phyloP scores from a whole-genome alignment of 345 rosid species.

The Schrenkiella parvula region DNA sequence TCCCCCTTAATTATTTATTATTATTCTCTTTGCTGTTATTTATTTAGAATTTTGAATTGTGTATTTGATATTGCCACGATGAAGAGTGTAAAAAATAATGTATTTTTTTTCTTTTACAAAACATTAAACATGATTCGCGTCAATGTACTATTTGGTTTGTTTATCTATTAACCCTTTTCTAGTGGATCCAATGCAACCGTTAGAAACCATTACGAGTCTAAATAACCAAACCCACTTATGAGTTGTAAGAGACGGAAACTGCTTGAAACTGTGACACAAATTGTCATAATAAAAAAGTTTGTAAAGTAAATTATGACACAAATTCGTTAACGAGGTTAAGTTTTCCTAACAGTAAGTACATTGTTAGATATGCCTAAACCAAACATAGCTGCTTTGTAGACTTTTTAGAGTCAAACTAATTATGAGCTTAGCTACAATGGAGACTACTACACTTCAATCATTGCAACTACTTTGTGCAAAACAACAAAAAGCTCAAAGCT shows the following conservation, averaged over 20 bases:
- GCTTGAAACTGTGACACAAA: too few relatives aligned
- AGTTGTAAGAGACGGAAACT: too few relatives aligned
- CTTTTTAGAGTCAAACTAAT: background rate
- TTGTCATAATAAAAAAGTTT: background rate
- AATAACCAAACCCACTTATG: background rate
- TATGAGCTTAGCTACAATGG: background rate
- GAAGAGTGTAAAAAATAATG: conserved; percentile 31
- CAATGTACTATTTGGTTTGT: conserved; percentile 16
- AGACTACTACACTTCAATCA: background rate
- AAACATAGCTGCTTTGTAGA: background rate
- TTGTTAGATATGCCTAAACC: background rate
- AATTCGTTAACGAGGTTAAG: background rate
- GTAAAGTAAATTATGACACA: background rate
- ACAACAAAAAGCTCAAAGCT: background rate
- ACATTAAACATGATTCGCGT: conserved; percentile 14
- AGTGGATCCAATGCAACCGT: background rate
- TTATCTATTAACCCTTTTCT: background rate
- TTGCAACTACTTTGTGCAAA: background rate
- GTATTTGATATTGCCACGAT: conserved; percentile 18
- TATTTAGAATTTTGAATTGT: conserved; percentile 24
- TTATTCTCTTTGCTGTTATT: conserved; percentile 12
- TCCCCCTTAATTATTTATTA: conserved; percentile 1
- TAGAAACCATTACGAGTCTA: background rate
- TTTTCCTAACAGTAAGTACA: background rate
- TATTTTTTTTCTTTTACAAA: conserved; percentile 1